phyloP scores from a whole-genome alignment of 2,329 filamentous ascomycete species.

The Dactylella cylindrospora region DNA sequence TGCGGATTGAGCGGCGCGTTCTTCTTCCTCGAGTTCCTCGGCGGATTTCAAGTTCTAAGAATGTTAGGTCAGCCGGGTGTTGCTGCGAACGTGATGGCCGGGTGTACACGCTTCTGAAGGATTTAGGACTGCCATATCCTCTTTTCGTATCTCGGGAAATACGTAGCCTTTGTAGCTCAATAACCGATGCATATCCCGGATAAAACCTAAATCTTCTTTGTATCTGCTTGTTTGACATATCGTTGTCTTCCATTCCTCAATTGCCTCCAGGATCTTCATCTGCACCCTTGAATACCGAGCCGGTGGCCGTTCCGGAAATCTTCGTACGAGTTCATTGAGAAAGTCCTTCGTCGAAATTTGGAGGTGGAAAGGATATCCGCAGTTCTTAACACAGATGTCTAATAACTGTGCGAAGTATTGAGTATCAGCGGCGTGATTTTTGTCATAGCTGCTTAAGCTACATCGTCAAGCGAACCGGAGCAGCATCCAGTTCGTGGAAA shows the following conservation, averaged over 20 bases:
- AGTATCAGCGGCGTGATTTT: conserved; percentile 17
- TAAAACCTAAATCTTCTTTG: conserved; percentile 94
- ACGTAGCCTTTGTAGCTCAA: conserved; percentile 96
- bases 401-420: conserved; percentile 63
- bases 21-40: conserved; percentile 98
- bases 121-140: conserved; percentile 95
- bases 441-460: conserved; percentile 9
- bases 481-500: conserved; percentile 24
- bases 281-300: conserved; percentile 84
- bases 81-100: background rate
- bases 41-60: conserved; percentile 85
- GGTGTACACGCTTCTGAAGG: conserved; percentile 69
- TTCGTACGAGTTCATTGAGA: conserved; percentile 92
- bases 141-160: conserved; percentile 86
- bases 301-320: conserved; percentile 91
- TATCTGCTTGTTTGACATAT: conserved; percentile 98
- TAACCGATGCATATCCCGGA: conserved; percentile 94
- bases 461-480: background rate
- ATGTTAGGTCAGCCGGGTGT: background rate
- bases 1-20: conserved; percentile 90
- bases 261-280: conserved; percentile 86
- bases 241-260: conserved; percentile 97
- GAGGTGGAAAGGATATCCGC: conserved; percentile 96
- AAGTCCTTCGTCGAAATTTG: conserved; percentile 99
- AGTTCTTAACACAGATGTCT: conserved; percentile 99